These are phyloP conservation scores for Hypoxylon lienhwacheense DNA, from an alignment of 495 filamentous ascomycete genomes.

Conservation along the genomic window DNA sequence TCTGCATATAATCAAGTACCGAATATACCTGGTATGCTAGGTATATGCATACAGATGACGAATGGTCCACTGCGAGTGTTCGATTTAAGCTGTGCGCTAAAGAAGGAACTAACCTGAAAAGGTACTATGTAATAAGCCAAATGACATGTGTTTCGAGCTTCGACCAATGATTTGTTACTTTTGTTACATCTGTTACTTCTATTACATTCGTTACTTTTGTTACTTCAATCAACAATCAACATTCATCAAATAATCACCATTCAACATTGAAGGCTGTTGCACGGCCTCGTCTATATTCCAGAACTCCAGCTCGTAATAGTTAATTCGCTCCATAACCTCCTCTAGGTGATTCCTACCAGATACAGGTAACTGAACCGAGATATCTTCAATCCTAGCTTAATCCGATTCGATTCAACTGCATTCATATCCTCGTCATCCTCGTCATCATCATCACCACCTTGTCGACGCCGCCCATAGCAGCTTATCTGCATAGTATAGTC, in stretches of 20 bases:
- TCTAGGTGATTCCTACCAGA: too few species aligned
- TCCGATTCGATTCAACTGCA: background rate
- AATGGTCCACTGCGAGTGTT: too few species aligned
- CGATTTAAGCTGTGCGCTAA: background rate
- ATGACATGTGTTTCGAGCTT: slow-evolving; percentile 31
- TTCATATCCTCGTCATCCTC: background rate
- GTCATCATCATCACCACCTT: too few species aligned
- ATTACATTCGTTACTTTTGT: too few species aligned
- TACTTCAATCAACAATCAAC: too few species aligned
- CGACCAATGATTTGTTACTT: too few species aligned
- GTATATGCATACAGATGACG: too few species aligned
- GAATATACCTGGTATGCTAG: too few species aligned
- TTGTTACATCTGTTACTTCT: too few species aligned
- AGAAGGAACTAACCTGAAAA: slow-evolving; percentile 16
- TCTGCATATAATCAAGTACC: too few species aligned
- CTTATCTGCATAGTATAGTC: slow-evolving; percentile 18
- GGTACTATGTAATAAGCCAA: slow-evolving; percentile 9
- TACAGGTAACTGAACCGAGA: too few species aligned
- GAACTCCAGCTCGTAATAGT: slow-evolving; percentile 9
- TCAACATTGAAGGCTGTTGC: slow-evolving; percentile 26
- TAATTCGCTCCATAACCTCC: slow-evolving; percentile 1
- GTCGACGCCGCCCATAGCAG: slow-evolving; percentile 4
- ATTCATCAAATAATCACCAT: too few species aligned
- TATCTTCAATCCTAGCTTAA: background rate
- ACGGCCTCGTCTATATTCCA: slow-evolving; percentile 24